Percentiles rank a stretch among this genome's conserved stretches.
Conservation (phyloP, 1,284 basidiomycete species). For the Coriolopsis trogii region DNA sequence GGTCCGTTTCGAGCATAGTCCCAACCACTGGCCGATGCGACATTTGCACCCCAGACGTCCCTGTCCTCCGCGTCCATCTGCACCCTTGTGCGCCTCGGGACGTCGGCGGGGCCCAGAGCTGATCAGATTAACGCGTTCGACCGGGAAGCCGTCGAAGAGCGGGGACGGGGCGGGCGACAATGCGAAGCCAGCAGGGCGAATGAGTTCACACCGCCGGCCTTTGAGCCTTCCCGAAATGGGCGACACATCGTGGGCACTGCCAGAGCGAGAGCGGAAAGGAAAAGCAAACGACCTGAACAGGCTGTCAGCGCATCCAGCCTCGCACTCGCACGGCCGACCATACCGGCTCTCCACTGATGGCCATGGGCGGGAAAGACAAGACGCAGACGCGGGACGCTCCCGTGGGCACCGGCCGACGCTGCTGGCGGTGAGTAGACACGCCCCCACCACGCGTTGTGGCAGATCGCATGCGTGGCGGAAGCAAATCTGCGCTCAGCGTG, state of each 20-base stretch:
- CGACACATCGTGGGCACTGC: slow-evolving; percentile 16
- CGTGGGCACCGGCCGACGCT: slow-evolving; percentile 10
- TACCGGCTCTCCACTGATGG: slow-evolving; percentile 1
- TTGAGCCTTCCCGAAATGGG: slow-evolving; percentile 29
- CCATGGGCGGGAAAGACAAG: background rate
- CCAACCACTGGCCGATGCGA: slow-evolving; percentile 1
- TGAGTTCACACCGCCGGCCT: slow-evolving; percentile 25
- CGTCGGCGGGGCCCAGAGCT: background rate
- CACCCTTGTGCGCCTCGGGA: background rate
- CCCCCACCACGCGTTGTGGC: slow-evolving; percentile 20
- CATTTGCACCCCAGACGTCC: slow-evolving; percentile 20
- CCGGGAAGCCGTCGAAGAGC: background rate
- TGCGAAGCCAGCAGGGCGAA: background rate
- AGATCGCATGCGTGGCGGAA: slow-evolving; percentile 26
- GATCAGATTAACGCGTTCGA: background rate
- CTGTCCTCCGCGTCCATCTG: background rate
- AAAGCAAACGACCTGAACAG: slow-evolving; percentile 19
- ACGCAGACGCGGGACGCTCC: slow-evolving; percentile 1
- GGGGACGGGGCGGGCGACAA: background rate
- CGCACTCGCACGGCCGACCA: slow-evolving; percentile 5
- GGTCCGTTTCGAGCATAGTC: slow-evolving; percentile 17
- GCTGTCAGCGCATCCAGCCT: slow-evolving; percentile 8
- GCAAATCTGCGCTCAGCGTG: slow-evolving; percentile 24
- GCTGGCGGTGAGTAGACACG: slow-evolving; percentile 28
- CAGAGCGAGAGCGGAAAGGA: too few relatives aligned